These are phyloP conservation scores for Phytophthora europaea DNA, from an alignment of 352 stramenopile genomes.

Conservation along the genomic window DNA sequence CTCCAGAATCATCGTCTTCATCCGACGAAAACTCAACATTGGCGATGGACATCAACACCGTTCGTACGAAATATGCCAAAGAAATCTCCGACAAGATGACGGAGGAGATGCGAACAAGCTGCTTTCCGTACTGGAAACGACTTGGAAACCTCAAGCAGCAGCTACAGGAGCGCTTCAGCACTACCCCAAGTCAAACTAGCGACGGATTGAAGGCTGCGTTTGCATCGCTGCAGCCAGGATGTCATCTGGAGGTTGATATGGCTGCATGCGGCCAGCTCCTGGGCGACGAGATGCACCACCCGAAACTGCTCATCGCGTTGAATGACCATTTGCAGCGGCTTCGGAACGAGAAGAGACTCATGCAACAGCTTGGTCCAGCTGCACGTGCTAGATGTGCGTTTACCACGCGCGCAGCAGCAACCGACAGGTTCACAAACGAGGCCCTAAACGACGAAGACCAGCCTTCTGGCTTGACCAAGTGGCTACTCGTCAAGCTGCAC, in stretches of 20 bases:
- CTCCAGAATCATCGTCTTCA: conserved; percentile 6
- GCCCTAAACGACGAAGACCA: conserved; percentile 22
- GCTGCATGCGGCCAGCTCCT: conserved; percentile 22
- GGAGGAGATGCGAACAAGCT: conserved; percentile 52
- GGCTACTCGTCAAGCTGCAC: conserved; percentile 47
- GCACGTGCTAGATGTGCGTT: conserved; percentile 36
- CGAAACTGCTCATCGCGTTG: conserved; percentile 15
- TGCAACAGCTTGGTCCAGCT: conserved; percentile 26
- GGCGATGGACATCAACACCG: conserved; percentile 37
- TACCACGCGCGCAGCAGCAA: conserved; percentile 3
- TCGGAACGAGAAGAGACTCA: conserved; percentile 50
- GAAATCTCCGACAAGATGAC: conserved; percentile 61
- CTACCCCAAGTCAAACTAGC: conserved; percentile 3
- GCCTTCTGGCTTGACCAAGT: conserved; percentile 37
- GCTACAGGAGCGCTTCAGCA: conserved; percentile 38
- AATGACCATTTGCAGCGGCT: conserved; percentile 39
- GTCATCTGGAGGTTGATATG: conserved; percentile 16
- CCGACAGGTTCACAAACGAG: background rate
- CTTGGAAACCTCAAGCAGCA: conserved; percentile 50
- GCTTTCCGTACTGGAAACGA: conserved; percentile 56
- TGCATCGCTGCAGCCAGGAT: conserved; percentile 1
- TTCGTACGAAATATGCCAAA: conserved; percentile 54
- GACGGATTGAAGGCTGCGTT: conserved; percentile 18
- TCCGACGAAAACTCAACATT: conserved; percentile 15
- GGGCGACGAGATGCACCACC: conserved; percentile 11